Percentiles rank a stretch among this genome's conserved stretches.
Conservation (phyloP, 176 grass and related monocot species). For the Bromus sterilis region DNA sequence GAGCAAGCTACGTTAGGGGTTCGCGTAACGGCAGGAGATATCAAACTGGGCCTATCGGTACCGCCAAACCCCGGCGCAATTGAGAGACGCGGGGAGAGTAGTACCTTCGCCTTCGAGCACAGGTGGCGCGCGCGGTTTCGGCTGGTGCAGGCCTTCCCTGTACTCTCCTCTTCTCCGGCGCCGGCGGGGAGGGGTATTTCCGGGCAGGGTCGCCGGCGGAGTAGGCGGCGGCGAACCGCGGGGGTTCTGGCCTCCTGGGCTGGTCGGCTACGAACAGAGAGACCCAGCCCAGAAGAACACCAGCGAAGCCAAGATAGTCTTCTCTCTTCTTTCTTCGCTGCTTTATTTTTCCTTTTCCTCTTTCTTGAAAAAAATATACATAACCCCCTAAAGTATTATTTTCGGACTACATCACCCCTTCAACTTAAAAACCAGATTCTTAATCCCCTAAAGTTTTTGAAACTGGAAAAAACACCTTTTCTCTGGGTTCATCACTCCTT, state of each 20-base stretch:
- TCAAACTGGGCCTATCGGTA: background rate
- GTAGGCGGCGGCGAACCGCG: background rate
- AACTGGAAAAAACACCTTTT: too few relatives aligned
- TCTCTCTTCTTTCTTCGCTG: background rate
- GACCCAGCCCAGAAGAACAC: background rate
- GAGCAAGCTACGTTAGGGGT: constrained; percentile 18
- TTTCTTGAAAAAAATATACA: too few relatives aligned
- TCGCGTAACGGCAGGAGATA: background rate
- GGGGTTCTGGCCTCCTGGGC: background rate
- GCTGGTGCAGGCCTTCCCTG: background rate
- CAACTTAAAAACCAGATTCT: too few relatives aligned
- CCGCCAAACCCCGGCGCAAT: background rate
- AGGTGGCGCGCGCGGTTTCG: background rate
- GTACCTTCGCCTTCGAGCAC: background rate
- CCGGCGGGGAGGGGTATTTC: background rate
- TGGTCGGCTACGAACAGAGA: background rate
- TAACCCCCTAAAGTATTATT: too few relatives aligned
- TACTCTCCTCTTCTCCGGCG: background rate
- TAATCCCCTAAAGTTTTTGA: too few relatives aligned
- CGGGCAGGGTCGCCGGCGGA: background rate
- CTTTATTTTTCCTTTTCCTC: background rate
- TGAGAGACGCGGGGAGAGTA: background rate
- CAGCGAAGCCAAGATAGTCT: background rate
- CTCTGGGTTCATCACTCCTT: too few relatives aligned
- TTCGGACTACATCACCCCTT: too few relatives aligned